Percentiles rank a stretch among this genome's conserved stretches.
Evolutionary conservation across 2,329 filamentous ascomycete genomes (phyloP).

Genomic region (Clonostachys chloroleuca): DNA sequence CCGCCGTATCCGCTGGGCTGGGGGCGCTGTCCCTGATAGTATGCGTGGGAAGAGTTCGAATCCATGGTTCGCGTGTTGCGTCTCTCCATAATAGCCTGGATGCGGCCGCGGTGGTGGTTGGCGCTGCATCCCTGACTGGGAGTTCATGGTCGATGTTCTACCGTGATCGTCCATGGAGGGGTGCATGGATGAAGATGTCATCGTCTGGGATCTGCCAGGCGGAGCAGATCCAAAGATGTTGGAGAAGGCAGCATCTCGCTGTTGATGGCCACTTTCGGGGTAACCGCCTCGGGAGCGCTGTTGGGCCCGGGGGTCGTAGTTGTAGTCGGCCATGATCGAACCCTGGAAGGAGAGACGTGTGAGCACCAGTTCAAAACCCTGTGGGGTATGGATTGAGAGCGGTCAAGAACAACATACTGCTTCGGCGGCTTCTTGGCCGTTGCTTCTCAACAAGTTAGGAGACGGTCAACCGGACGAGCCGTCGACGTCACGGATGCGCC

Average conservation of each 20-base stretch:
- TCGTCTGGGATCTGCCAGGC: slow-evolving; percentile 87
- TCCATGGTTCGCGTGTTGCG: slow-evolving; percentile 13
- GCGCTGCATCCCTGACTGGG: slow-evolving; percentile 50
- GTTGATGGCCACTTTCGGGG: slow-evolving; percentile 45
- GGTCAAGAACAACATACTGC: neutral
- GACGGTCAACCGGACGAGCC: too few relatives aligned
- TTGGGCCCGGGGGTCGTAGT: slow-evolving; percentile 44
- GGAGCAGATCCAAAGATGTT: slow-evolving; percentile 91
- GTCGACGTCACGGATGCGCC: too few relatives aligned
- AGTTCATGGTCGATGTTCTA: slow-evolving; percentile 76
- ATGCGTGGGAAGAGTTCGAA: slow-evolving; percentile 36
- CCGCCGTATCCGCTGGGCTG: slow-evolving; percentile 14
- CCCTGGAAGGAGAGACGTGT: neutral
- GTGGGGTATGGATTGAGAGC: neutral
- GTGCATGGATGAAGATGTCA: slow-evolving; percentile 72
- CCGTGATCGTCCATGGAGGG: slow-evolving; percentile 46
- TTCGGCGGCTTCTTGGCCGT: neutral
- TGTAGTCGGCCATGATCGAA: slow-evolving; percentile 53
- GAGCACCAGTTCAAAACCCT: neutral
- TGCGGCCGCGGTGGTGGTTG: slow-evolving; percentile 55
- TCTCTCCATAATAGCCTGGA: slow-evolving; percentile 26
- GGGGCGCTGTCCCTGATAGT: slow-evolving; percentile 49
- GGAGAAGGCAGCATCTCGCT: slow-evolving; percentile 92
- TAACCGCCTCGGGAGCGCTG: slow-evolving; percentile 42
- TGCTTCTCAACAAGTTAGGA: too few relatives aligned